phyloP scores from a whole-genome alignment of 2,329 filamentous ascomycete genomes.

The Aspergillus nomiae region DNA sequence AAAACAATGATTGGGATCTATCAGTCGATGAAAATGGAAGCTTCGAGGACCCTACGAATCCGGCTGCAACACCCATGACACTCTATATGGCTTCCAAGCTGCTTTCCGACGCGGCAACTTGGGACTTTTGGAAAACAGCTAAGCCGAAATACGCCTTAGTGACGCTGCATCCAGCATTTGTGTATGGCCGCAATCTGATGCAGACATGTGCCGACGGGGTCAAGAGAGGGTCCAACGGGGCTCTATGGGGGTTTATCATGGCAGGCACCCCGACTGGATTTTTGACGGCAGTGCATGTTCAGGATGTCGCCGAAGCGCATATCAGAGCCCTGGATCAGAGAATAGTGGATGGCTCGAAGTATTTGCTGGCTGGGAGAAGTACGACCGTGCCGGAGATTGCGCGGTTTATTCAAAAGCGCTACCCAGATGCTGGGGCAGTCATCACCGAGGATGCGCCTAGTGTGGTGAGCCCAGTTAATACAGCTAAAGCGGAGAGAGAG shows the following conservation, averaged over 20 bases:
- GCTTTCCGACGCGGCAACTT: constrained; percentile 18
- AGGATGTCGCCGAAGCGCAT: constrained; percentile 30
- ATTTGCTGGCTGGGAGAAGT: constrained; percentile 14
- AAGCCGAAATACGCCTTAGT: constrained; percentile 26
- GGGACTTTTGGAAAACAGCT: constrained; percentile 18
- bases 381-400: constrained; percentile 20
- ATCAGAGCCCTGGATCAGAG: constrained; percentile 22
- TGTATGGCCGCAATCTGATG: constrained; percentile 23
- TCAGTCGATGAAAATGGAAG: too few species aligned
- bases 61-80: too few species aligned
- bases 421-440: constrained; percentile 16
- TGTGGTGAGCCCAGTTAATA: constrained; percentile 10
- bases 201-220: constrained; percentile 21
- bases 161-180: constrained; percentile 25
- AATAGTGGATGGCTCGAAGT: constrained; percentile 19
- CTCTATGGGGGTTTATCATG: constrained; percentile 21
- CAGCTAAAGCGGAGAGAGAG: constrained; percentile 22
- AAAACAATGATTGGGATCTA: too few species aligned
- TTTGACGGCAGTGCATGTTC: constrained; percentile 23
- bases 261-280: constrained; percentile 1
- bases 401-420: constrained; percentile 14
- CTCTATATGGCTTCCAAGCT: too few species aligned
- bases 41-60: too few species aligned
- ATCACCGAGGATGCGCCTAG: constrained; percentile 11
- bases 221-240: constrained; percentile 14